These are phyloP conservation scores for Lactifluus rugatus DNA, from an alignment of 768 basidiomycete species.

Conservation along the genomic window DNA sequence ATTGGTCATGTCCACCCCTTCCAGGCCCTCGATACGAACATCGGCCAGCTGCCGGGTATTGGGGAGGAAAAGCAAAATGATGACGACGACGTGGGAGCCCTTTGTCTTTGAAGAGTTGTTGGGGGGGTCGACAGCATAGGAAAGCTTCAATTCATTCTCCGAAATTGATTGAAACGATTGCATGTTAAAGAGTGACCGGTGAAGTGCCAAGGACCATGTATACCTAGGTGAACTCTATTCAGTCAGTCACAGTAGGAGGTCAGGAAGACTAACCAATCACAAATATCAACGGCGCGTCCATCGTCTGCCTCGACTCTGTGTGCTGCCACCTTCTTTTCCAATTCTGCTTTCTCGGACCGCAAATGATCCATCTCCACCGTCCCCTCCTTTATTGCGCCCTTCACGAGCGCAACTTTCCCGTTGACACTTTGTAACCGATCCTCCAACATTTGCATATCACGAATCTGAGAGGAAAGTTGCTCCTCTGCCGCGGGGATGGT, in stretches of 20 bases:
- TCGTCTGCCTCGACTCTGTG: constrained; percentile 49
- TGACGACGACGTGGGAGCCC: constrained; percentile 31
- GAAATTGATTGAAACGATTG: constrained; percentile 49
- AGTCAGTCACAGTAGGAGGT: not conserved
- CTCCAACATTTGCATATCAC: constrained; percentile 66
- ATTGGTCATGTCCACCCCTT: constrained; percentile 46
- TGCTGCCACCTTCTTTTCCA: constrained; percentile 56
- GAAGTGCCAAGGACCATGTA: constrained; percentile 54
- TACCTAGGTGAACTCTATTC: constrained; percentile 40
- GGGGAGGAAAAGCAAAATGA: constrained; percentile 58
- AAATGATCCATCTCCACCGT: constrained; percentile 48
- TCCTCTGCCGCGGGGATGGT: constrained; percentile 68
- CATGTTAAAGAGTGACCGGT: constrained; percentile 53
- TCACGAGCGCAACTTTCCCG: constrained; percentile 41
- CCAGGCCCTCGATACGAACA: constrained; percentile 44
- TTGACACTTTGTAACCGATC: constrained; percentile 52
- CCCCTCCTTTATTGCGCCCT: constrained; percentile 50
- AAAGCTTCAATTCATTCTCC: constrained; percentile 69
- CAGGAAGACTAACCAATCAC: constrained; percentile 48
- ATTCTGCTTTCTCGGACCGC: constrained; percentile 52
- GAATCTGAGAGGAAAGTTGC: constrained; percentile 65
- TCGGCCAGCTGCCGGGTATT: constrained; percentile 57
- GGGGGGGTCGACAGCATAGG: constrained; percentile 40
- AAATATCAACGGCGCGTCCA: constrained; percentile 49
- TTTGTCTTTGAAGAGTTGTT: constrained; percentile 20